These are phyloP conservation scores for Niebla homalea DNA, from an alignment of 495 filamentous ascomycete species.

Conservation along the genomic window DNA sequence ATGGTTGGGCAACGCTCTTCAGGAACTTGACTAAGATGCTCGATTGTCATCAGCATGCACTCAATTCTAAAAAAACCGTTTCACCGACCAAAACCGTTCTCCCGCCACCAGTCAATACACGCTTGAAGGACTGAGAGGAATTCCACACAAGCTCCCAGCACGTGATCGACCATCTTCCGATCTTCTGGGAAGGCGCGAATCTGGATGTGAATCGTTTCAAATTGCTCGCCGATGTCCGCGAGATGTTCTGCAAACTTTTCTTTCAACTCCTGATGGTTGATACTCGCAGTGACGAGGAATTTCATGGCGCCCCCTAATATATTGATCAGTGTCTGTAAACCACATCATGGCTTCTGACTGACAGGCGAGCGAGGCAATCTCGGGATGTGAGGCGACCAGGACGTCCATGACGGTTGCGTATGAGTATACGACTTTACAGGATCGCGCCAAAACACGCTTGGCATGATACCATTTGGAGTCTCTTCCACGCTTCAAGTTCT, in stretches of 20 bases:
- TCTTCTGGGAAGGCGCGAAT: neutral
- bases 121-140: neutral
- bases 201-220: neutral
- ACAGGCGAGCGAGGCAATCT: neutral
- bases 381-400: neutral
- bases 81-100: neutral
- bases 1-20: neutral
- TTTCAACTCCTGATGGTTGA: constrained; percentile 3
- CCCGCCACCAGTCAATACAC: neutral
- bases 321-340: too few relatives aligned
- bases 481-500: too few relatives aligned
- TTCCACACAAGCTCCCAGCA: neutral
- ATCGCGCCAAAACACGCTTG: neutral
- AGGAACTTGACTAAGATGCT: neutral
- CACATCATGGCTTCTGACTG: too few relatives aligned
- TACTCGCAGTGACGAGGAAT: neutral
- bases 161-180: neutral
- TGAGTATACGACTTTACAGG: neutral
- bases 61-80: neutral
- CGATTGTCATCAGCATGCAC: neutral
- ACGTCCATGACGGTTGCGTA: neutral
- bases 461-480: neutral
- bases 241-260: constrained; percentile 1
- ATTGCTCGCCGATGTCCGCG: neutral
- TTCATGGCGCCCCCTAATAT: constrained; percentile 4